A percentile compares a stretch with the other conserved stretches of the same genome.
Conservation (phyloP, 176 grass and related monocot species). For the Cenchrus purpureus region DNA sequence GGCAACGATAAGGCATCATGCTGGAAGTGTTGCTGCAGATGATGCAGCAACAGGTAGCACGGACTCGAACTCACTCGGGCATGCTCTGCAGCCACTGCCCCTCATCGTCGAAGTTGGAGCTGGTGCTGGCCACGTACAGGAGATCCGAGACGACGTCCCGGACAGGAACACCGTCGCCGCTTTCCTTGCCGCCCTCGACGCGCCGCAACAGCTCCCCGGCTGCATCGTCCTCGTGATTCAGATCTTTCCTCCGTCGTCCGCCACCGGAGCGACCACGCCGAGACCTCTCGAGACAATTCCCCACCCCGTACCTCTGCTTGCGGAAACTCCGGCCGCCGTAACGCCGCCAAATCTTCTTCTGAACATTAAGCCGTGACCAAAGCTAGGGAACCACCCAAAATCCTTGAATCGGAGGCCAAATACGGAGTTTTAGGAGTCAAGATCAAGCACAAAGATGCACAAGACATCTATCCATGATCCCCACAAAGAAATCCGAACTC, state of each 20-base stretch:
- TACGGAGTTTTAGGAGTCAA: no score
- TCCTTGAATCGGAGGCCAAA: no score
- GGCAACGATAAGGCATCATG: not conserved
- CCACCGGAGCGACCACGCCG: not conserved
- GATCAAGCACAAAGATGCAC: no score
- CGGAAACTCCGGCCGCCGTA: not conserved
- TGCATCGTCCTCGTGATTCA: slow-evolving; percentile 68
- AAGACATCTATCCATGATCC: no score
- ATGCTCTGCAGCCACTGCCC: slow-evolving; percentile 70
- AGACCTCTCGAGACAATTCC: slow-evolving; percentile 35
- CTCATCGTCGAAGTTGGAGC: slow-evolving; percentile 28
- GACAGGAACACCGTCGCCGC: slow-evolving; percentile 22
- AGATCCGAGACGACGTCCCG: slow-evolving; percentile 53
- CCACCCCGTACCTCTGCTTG: not conserved
- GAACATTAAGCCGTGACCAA: not conserved
- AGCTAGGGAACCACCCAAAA: no score
- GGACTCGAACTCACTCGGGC: slow-evolving; percentile 49
- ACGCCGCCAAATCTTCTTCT: not conserved
- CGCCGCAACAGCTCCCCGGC: slow-evolving; percentile 55
- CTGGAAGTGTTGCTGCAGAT: not conserved
- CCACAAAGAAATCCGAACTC: no score
- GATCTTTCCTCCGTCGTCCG: slow-evolving; percentile 50
- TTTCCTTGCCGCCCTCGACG: slow-evolving; percentile 26
- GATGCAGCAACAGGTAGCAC: not conserved
- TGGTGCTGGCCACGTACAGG: slow-evolving; percentile 40